Evolutionary conservation across 164 flowering plant species (phyloP), one percentile per base, ranked within the genome.

Genomic region (Chloranthus sessilifolius): DNA sequence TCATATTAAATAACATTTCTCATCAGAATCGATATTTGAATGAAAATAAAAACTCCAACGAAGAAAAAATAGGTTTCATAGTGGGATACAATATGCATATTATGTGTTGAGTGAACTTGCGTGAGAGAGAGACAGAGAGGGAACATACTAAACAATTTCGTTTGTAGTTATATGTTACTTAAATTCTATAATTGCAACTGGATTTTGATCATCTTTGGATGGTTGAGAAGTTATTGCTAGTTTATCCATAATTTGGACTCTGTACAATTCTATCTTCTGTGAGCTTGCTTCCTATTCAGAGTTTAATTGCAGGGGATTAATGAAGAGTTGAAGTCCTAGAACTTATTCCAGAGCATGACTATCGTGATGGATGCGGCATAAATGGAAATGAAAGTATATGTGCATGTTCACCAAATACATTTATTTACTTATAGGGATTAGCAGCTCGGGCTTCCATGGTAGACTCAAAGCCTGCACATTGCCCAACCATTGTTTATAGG

Each of bases 401-500:
- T 38, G 19, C 55, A 37, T 38, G 47, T 40, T 56, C 53, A 62
- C 53, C 64, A 42, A 30, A 46, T 64, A 52, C 34, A 59, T 62
- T 63, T 60, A 50, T 34, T 57, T 25, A 64, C 74, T 6, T 16
- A 11, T 15, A 73, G 72, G 60, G 77, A 80, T 72, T 75, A 60
- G 63, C 33, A 2, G 52, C 17, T 37, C 40, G 38, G 31, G 47
- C 45, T 51, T 51, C 77, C 48, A 85, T 85, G 95, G 82, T 71
- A 54, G 79, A 66, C 50, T 52, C 53, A 15, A 75, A 69, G 53
- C 52, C 62, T 28, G 53, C 72, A 14, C 72, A 24, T 40, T 71
- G 63, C 55, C 82, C 95, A 51, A 63, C 19, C 31, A 84, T 88
- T 55, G 56, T 73, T 53, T 92, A 77, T 54, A 79, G 99, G 75